Evolutionary conservation across 371 early-diverging fungal species (phyloP), one percentile per base, ranked within the genome.

Genomic region (Apophysomyces variabilis): DNA sequence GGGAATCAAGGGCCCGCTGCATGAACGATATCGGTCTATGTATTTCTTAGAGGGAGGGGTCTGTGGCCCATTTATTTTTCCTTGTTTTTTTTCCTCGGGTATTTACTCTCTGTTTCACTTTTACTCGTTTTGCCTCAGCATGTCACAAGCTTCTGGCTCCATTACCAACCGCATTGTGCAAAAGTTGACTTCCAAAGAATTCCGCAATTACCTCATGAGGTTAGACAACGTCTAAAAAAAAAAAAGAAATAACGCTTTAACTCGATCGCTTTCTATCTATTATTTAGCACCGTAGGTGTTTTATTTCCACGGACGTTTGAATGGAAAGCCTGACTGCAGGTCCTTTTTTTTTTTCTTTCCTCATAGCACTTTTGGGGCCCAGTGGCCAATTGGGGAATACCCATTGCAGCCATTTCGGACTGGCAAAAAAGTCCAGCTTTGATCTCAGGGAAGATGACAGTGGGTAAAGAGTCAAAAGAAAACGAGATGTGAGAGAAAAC

Each of bases 381-480:
- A 59, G 91, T 94, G 38, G 97, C 95, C 61, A 98, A 97, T 87
- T 98, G 99, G 99, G 98, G 98, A 63, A 87, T 98, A 60, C 99
- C 99, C 57, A 69, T 95, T 47, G 98, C 98, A 36, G 99, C 97
- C 38, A 92, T 98, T 64, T 92, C 95, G 43, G 99, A 99, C 78
- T 88, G 88, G 67, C 85, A 91, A 66, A 95, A 97, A 80, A 91
- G 92, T 69, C 95, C 98, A 16, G 95, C 95, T 66, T 76, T 91
- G 73, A 99, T 99, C 74, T 92, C 92, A 43, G 95, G 95, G 62
- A 96, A 94, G 67, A 99, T 99, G 99, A 99, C 96, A 26, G 69
- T 70, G 21, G 93, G 92, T 92, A 77, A 26, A 26, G 32, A 26
- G 3, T 26, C 32, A 26, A 26, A 26, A 62, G 63, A 46, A 44